Percentiles rank a stretch among this genome's conserved stretches.
Conservation (phyloP, 495 filamentous ascomycete genomes). For the Podospora conica region DNA sequence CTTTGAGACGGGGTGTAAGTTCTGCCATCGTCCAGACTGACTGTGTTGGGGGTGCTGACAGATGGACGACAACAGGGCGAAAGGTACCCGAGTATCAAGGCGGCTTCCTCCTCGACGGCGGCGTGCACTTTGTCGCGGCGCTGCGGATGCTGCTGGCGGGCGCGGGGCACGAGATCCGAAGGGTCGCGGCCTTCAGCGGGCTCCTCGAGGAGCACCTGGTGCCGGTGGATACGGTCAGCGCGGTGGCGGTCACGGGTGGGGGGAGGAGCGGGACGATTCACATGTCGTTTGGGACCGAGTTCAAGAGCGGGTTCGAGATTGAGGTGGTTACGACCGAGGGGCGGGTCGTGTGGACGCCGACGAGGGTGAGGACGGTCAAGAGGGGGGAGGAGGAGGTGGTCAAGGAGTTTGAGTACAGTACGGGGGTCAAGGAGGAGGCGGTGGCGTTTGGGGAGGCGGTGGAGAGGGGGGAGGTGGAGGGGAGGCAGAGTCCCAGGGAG, state of each 20-base stretch:
- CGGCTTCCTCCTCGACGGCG: conserved; percentile 74
- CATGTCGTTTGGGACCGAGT: conserved; percentile 62
- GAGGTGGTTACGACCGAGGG: conserved; percentile 50
- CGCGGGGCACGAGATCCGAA: conserved; percentile 37
- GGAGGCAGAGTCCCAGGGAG: conserved; percentile 55
- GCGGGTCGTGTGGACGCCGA: conserved; percentile 37
- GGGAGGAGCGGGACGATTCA: conserved; percentile 56
- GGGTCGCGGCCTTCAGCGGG: conserved; percentile 52
- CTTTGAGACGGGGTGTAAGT: conserved; percentile 53
- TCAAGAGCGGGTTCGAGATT: conserved; percentile 43
- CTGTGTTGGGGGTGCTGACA: background rate
- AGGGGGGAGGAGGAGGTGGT: conserved; percentile 31
- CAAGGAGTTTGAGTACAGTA: conserved; percentile 48
- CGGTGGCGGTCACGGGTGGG: conserved; percentile 48
- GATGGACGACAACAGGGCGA: conserved; percentile 48
- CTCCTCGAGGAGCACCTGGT: conserved; percentile 56
- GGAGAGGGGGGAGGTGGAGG: conserved; percentile 37
- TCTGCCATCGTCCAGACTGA: background rate
- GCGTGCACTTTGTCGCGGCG: conserved; percentile 63
- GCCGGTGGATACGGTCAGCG: conserved; percentile 68
- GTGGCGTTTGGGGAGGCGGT: conserved; percentile 56
- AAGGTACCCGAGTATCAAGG: conserved; percentile 67
- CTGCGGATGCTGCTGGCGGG: conserved; percentile 54
- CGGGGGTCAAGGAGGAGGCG: conserved; percentile 62
- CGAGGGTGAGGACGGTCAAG: conserved; percentile 31